Evolutionary conservation across 495 filamentous ascomycete species (phyloP).

Genomic region (Xylaria cubensis): DNA sequence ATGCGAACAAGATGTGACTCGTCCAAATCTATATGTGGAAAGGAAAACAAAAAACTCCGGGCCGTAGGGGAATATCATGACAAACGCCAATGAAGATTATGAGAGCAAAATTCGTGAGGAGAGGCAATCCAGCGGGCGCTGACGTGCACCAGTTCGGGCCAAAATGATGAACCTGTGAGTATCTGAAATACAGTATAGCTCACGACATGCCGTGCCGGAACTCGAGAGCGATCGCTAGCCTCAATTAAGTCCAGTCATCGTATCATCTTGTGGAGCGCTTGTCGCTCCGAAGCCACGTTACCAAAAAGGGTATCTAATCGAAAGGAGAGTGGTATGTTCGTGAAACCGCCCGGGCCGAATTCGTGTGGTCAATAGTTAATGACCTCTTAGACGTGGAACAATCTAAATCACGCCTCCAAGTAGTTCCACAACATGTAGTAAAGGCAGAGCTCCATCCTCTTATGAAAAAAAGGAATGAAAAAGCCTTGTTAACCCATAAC

Average conservation of each 20-base stretch:
- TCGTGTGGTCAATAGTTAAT: constrained; percentile 29
- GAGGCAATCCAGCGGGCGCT: constrained; percentile 10
- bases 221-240: neutral
- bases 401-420: neutral
- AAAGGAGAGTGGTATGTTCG: constrained; percentile 41
- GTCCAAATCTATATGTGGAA: constrained; percentile 39
- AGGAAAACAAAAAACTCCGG: constrained; percentile 31
- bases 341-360: constrained; percentile 34
- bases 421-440: neutral
- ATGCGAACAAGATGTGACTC: constrained; percentile 39
- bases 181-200: neutral
- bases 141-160: neutral
- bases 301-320: constrained; percentile 41
- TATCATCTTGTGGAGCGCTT: constrained; percentile 1
- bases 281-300: constrained; percentile 6
- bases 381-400: neutral
- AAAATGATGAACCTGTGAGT: neutral
- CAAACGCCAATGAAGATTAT: constrained; percentile 37
- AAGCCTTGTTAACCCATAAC: constrained; percentile 60
- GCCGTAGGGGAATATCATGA: constrained; percentile 32
- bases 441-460: neutral
- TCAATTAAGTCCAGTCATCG: neutral
- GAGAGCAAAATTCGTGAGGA: constrained; percentile 27
- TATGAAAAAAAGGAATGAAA: neutral
- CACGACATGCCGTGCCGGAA: neutral